These are phyloP conservation scores for Mycocentrospora acerina DNA, from an alignment of 2,329 filamentous ascomycete genomes.

Conservation along the genomic window DNA sequence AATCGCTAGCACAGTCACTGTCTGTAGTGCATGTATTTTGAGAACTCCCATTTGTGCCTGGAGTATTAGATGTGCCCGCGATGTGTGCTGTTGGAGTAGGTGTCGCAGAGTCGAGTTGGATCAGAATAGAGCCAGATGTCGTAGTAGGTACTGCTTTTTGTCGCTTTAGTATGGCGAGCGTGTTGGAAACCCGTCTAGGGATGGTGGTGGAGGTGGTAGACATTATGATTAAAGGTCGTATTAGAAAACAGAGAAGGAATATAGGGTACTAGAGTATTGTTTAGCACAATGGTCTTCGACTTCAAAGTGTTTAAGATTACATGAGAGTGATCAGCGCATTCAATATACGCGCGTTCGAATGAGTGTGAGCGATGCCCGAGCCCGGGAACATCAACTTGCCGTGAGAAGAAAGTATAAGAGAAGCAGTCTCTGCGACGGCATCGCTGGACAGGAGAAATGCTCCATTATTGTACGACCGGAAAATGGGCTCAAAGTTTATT, in stretches of 20 bases:
- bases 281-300: background rate
- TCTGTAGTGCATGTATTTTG: conserved; percentile 21
- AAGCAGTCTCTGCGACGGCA: conserved; percentile 22
- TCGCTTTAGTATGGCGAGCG: conserved; percentile 1
- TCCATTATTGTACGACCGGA: conserved; percentile 25
- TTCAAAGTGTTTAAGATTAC: conserved; percentile 1
- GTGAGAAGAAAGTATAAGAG: conserved; percentile 16
- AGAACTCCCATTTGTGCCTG: conserved; percentile 6
- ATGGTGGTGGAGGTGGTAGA: conserved; percentile 20
- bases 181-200: conserved; percentile 6
- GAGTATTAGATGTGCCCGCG: background rate
- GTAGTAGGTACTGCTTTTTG: conserved; percentile 4
- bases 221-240: conserved; percentile 29
- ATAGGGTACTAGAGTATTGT: too few species aligned
- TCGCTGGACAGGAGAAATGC: conserved; percentile 16
- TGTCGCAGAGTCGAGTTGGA: conserved; percentile 16
- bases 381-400: too few species aligned
- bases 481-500: conserved; percentile 26
- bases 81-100: conserved; percentile 6
- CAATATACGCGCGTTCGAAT: background rate
- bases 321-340: background rate
- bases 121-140: conserved; percentile 6
- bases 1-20: conserved; percentile 28
- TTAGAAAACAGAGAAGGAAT: background rate
- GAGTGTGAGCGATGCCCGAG: too few species aligned